phyloP scores from a whole-genome alignment of 2,329 filamentous ascomycete genomes.

The Penicillium sclerotiorum region DNA sequence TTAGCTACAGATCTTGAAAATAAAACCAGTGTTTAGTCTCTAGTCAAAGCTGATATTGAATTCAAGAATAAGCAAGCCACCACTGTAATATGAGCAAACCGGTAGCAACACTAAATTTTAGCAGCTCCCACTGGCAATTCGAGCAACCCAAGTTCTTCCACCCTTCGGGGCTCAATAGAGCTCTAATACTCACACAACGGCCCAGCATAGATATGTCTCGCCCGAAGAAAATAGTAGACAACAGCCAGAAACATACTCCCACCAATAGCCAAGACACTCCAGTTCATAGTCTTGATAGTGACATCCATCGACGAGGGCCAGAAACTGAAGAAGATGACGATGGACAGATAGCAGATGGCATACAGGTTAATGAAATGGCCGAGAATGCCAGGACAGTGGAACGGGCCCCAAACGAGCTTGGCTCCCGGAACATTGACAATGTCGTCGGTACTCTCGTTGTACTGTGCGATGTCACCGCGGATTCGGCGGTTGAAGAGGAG shows the following conservation, averaged over 20 bases:
- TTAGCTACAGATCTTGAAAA: no score
- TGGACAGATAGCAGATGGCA: slow-evolving; percentile 49
- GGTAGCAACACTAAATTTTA: no score
- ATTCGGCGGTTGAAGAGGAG: slow-evolving; percentile 4
- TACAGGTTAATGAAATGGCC: slow-evolving; percentile 49
- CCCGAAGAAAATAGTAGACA: slow-evolving; percentile 43
- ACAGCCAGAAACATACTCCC: slow-evolving; percentile 44
- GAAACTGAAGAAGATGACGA: slow-evolving; percentile 53
- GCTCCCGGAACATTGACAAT: slow-evolving; percentile 31
- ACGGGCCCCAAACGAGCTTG: slow-evolving; percentile 34
- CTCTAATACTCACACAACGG: no score
- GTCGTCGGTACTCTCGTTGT: slow-evolving; percentile 14
- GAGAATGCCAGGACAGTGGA: slow-evolving; percentile 30
- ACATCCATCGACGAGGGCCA: slow-evolving; percentile 48
- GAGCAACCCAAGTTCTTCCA: no score
- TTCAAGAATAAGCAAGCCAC: no score
- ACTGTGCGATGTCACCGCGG: background rate
- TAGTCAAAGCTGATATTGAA: no score
- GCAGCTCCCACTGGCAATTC: no score
- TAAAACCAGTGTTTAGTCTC: no score
- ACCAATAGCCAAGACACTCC: slow-evolving; percentile 44
- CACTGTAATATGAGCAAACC: no score
- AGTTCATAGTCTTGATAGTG: slow-evolving; percentile 52
- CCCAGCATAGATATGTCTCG: slow-evolving; percentile 33
- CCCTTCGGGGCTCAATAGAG: no score